Evolutionary conservation across 2,329 filamentous ascomycete species (phyloP), one percentile per base, ranked within the genome.

Genomic region (Aspergillus thermomutatus): DNA sequence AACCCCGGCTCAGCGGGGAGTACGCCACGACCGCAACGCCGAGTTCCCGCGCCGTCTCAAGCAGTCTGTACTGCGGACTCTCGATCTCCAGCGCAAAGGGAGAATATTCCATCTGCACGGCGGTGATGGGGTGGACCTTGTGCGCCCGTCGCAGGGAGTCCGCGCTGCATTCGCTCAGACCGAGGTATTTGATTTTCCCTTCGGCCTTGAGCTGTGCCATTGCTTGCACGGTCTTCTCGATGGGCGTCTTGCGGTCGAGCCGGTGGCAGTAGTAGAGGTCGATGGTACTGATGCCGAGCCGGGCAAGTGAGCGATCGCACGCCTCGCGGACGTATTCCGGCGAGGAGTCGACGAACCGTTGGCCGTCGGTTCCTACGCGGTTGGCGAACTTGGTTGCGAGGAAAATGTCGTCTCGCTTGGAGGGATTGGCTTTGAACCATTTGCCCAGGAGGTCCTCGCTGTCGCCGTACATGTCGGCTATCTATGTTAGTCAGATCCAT

Each of bases 81-180:
- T 84, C 82, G 46, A 84, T 82, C 43, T 82, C 80, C 6, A 75
- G 67, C 1, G 72, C 72, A 62, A 82, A 83, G 0, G 78, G 75
- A 3, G 74, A 79, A 67, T 81, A 83, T 62, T 83, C 82, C 49
- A 82, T 74, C 69, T 85, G 81, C n/a, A 81, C 77, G 8, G 78
- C 79, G 4, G 77, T 70, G 53, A 86, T 79, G 5, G 75, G 80
- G 55, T 79, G 75, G 3, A 84, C 71, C 14, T 71, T 73, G 65
- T 71, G 65, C 4, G 83, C 83, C 19, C 82, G 75, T 5, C 78
- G 76, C 37, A 85, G 74, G 0, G 81, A 80, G 7, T 71, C 68
- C 4, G 80, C 77, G 26, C 75, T 77, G 54, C 79, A 77, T 60
- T 82, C 80, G 11, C 74, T 79, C 6, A 85, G 67, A 1, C 82